Percentiles rank a stretch among this genome's conserved stretches.
Conservation (phyloP, 495 filamentous ascomycete species). For the Aspergillus coremiiformis region DNA sequence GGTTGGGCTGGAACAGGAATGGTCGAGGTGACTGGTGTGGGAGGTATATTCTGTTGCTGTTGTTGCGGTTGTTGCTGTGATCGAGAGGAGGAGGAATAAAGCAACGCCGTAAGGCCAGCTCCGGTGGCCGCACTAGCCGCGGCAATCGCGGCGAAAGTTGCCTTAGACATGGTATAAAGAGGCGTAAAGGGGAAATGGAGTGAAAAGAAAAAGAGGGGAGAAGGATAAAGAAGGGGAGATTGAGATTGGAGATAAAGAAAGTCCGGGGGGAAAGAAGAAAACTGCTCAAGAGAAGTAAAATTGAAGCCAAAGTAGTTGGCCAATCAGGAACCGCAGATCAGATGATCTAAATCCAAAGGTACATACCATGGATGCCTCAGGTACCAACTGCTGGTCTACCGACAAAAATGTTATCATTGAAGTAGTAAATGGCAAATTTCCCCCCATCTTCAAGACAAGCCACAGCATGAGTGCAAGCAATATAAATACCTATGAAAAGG, state of each 20-base stretch:
- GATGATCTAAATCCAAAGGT: background rate
- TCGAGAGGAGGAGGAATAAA: constrained; percentile 55
- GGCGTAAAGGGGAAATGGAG: background rate
- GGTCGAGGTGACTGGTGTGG: constrained; percentile 7
- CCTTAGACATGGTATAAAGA: constrained; percentile 60
- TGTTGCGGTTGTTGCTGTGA: constrained; percentile 35
- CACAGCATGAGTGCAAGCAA: no score
- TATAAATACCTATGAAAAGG: no score
- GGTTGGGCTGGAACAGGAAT: constrained; percentile 25
- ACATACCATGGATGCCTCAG: background rate
- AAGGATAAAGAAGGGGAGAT: background rate
- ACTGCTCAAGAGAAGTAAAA: background rate
- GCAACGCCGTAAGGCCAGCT: constrained; percentile 70
- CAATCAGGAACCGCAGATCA: background rate
- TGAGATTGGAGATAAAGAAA: background rate
- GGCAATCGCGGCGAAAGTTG: constrained; percentile 79
- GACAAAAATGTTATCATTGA: background rate
- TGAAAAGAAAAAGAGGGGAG: background rate
- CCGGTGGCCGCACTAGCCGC: constrained; percentile 84
- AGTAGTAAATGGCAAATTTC: background rate
- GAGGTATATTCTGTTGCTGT: constrained; percentile 28
- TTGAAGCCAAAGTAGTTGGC: background rate
- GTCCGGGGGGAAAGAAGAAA: background rate
- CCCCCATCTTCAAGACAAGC: background rate
- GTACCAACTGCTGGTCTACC: background rate